phyloP scores from a whole-genome alignment of 2,329 filamentous ascomycete species.

The Cordyceps javanica region DNA sequence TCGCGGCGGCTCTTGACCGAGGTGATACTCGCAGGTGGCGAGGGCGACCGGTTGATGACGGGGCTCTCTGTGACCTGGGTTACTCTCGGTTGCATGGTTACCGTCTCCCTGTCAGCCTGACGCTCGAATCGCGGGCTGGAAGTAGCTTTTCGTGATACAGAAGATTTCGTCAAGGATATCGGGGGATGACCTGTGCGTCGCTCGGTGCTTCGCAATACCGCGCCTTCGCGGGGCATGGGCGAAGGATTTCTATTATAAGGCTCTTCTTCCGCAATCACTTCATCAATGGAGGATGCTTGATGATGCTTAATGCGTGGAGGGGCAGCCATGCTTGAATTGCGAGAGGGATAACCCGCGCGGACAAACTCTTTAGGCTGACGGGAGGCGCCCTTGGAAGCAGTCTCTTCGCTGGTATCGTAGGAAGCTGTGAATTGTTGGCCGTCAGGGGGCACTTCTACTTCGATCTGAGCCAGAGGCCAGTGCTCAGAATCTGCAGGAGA shows the following conservation, averaged over 20 bases:
- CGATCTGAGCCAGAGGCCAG: background rate
- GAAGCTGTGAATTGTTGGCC: background rate
- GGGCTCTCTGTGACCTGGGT: constrained; percentile 18
- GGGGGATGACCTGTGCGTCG: constrained; percentile 2
- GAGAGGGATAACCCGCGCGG: constrained; percentile 18
- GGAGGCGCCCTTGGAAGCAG: background rate
- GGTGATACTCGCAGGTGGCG: constrained; percentile 15
- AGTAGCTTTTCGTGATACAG: constrained; percentile 1
- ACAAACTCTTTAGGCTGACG: constrained; percentile 9
- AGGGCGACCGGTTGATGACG: constrained; percentile 14
- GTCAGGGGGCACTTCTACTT: background rate
- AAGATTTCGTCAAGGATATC: constrained; percentile 5
- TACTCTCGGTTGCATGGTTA: background rate
- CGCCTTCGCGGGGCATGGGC: constrained; percentile 4
- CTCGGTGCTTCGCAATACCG: background rate
- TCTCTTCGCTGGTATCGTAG: background rate
- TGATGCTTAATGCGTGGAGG: constrained; percentile 19
- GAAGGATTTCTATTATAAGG: constrained; percentile 2
- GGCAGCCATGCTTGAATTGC: constrained; percentile 22
- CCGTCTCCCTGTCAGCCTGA: background rate
- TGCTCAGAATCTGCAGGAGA: background rate
- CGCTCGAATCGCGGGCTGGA: constrained; percentile 1
- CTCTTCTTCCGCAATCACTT: constrained; percentile 15
- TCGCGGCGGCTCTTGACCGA: constrained; percentile 29
- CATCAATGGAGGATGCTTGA: constrained; percentile 22